Evolutionary conservation across 306 rosid genomes (phyloP).

Genomic region (Purshia tridentata): DNA sequence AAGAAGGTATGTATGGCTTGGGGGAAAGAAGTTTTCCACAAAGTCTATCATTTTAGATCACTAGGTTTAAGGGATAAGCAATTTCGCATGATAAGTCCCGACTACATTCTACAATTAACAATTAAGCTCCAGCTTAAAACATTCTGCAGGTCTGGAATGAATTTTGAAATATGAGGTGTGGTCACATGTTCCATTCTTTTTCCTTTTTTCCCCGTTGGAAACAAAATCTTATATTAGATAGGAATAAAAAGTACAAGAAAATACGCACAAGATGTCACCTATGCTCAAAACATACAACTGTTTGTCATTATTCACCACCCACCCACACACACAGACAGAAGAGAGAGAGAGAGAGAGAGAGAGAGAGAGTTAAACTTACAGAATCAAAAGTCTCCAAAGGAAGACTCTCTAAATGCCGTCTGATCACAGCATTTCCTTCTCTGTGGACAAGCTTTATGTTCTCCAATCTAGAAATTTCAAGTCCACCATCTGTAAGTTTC

Average conservation of each 20-base stretch:
- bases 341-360: no score
- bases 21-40: neutral
- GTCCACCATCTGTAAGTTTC: conserved; percentile 92
- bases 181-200: neutral
- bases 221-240: neutral
- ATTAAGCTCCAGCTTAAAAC: conserved; percentile 16
- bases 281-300: neutral
- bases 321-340: neutral
- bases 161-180: conserved; percentile 2
- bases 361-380: conserved; percentile 42
- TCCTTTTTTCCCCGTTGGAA: neutral
- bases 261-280: neutral
- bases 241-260: neutral
- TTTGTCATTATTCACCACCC: neutral
- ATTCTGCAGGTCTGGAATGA: conserved; percentile 15
- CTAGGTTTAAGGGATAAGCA: neutral
- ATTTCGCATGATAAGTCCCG: neutral
- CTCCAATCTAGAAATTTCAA: conserved; percentile 61
- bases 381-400: conserved; percentile 98
- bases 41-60: neutral
- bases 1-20: neutral
- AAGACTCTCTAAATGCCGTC: conserved; percentile 87
- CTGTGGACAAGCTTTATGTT: conserved; percentile 88
- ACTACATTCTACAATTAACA: neutral
- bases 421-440: conserved; percentile 93